Conservation (phyloP, 768 basidiomycete species). For the Lactarius akahatsu region DNA sequence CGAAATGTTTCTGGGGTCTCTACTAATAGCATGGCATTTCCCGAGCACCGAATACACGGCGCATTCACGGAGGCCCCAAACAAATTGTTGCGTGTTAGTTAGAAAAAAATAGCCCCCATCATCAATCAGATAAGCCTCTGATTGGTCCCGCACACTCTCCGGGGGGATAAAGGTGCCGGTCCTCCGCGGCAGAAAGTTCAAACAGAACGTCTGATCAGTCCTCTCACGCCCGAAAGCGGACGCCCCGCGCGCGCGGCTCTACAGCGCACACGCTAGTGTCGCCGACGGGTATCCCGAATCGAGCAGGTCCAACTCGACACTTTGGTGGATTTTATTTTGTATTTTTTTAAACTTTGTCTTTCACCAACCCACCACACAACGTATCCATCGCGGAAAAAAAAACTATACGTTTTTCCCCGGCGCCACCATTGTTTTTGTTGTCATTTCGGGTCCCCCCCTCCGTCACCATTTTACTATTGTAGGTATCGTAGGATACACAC, state of each 20-base stretch:
- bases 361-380: neutral
- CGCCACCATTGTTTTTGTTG: neutral
- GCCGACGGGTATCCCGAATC: conserved; percentile 18
- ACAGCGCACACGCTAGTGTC: conserved; percentile 10
- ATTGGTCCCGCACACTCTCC: conserved; percentile 26
- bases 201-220: conserved; percentile 31
- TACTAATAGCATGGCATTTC: conserved; percentile 11
- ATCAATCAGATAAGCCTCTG: conserved; percentile 29
- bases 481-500: neutral
- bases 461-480: neutral
- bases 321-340: conserved; percentile 6
- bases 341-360: neutral
- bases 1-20: conserved; percentile 26
- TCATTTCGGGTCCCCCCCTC: neutral
- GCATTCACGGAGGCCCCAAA: conserved; percentile 22
- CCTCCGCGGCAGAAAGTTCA: conserved; percentile 26
- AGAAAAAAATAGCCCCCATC: conserved; percentile 17
- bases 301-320: conserved; percentile 12
- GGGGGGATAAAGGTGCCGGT: conserved; percentile 22
- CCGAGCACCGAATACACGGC: conserved; percentile 16
- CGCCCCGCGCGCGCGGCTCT: conserved; percentile 23
- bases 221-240: conserved; percentile 22
- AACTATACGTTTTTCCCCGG: neutral
- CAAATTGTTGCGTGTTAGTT: conserved; percentile 11
- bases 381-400: neutral